Evolutionary conservation across 2,329 filamentous ascomycete genomes (phyloP).

Genomic region (Magnaporthiopsis poae): DNA sequence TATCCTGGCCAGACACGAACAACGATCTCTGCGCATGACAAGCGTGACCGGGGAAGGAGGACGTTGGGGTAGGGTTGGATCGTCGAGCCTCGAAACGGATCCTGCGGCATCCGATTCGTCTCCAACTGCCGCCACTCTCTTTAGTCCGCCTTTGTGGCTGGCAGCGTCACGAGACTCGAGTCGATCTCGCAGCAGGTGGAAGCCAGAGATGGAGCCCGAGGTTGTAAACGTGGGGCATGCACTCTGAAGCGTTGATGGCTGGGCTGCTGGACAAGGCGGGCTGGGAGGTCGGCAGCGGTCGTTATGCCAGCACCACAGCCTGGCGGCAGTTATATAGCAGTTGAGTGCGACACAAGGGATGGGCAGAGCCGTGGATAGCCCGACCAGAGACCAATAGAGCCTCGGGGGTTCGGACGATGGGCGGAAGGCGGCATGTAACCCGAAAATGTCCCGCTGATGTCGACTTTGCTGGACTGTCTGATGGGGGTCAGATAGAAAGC

Average conservation of each 20-base stretch:
- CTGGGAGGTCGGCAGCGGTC: neutral
- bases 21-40: conserved; percentile 8
- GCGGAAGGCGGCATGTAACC: conserved; percentile 1
- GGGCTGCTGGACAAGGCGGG: neutral
- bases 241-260: neutral
- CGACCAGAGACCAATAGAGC: neutral
- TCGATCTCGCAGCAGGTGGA: neutral
- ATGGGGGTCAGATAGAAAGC: neutral
- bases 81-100: neutral
- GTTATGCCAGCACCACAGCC: neutral
- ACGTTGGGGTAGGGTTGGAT: conserved; percentile 5
- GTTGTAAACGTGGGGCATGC: neutral
- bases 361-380: neutral
- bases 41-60: conserved; percentile 2
- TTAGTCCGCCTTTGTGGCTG: neutral
- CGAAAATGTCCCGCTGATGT: neutral
- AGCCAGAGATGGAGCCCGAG: neutral
- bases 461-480: neutral
- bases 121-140: neutral
- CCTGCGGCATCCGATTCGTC: conserved; percentile 7
- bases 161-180: neutral
- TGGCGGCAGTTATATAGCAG: neutral
- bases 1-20: conserved; percentile 7
- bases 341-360: neutral
- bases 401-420: neutral